Conservation (phyloP, 139 green algal species). For the Closterium sp. region DNA sequence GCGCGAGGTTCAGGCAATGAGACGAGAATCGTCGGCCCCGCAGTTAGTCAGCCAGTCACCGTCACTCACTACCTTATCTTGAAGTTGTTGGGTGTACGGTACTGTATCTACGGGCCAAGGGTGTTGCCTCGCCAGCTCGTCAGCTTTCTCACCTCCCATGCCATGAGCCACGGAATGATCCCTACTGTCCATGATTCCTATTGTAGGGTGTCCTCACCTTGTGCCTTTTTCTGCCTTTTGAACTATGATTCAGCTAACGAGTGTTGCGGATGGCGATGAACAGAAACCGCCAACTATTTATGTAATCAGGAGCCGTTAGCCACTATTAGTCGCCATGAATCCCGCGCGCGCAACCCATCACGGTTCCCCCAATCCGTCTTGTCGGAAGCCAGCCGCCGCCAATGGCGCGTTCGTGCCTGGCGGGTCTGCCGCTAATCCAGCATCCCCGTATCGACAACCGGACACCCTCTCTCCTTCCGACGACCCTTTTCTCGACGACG, state of each 20-base stretch:
- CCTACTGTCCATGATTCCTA: too few relatives aligned
- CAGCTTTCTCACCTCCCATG: neutral
- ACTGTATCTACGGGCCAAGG: neutral
- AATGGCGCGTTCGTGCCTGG: neutral
- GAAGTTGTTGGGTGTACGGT: neutral
- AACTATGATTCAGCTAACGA: too few relatives aligned
- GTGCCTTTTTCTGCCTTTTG: too few relatives aligned
- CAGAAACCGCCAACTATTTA: neutral
- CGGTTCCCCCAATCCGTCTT: neutral
- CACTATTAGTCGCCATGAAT: neutral
- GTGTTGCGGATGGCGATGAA: too few relatives aligned
- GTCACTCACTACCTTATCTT: neutral
- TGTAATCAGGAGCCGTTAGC: neutral
- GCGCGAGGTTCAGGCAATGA: too few relatives aligned
- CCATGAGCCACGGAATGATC: too few relatives aligned
- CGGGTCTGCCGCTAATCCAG: neutral
- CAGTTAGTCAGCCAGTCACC: neutral
- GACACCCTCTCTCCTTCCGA: neutral
- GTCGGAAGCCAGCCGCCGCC: neutral
- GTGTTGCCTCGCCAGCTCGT: neutral
- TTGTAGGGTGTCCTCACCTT: too few relatives aligned
- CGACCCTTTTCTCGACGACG: neutral
- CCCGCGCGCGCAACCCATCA: neutral
- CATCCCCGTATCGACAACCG: neutral
- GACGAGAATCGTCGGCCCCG: too few relatives aligned